Evolutionary conservation across 2,329 filamentous ascomycete genomes (phyloP), one percentile per base, ranked within the genome.

Genomic region (Alternaria alternata): DNA sequence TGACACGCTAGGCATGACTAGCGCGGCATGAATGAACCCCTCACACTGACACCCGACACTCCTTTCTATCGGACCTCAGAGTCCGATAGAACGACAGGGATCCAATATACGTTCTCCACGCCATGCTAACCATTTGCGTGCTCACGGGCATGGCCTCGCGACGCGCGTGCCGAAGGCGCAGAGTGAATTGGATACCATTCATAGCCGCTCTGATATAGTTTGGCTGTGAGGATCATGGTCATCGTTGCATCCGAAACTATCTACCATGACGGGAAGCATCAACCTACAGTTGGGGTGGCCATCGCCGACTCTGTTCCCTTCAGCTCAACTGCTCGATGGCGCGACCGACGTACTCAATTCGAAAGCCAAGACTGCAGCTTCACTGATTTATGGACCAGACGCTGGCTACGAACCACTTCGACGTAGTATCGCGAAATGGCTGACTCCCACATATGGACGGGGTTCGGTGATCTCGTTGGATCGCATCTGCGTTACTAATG

Each of bases 401-500:
- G 81, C 86, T 44, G 93, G 93, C 28, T 91, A 90, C 69, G 79
- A 84, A 62, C 89, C 89, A n/a, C 82, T 94, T 39, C 85, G 92
- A 6, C 81, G 86, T 62, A 84, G 86, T 44, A 79, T 96, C 26
- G 88, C 91, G 1, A 70, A 76, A 30, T 96, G 91, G 90, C 81
- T 95, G 28, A 83, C 81, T 2, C 65, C 72, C 0, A 88, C 88
- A 65, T 93, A 91, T 71, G 60, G 68, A n/a, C 77, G 77, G 2
- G 75, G 56, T 24, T 30, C 63, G 73, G 3, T 76, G 1, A 79
- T 86, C 44, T 68, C 76, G 18, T 68, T 82, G 2, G 81, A 86
- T 5, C 84, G 91, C 28, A 89, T 96, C 49, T 91, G 89, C 73
- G 88, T 96, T 74, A 91, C 90, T 0, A 91, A 92, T 47, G 93